Base-by-base conservation (phyloP, 2,329 filamentous ascomycete genomes). In the Paraphaeosphaeria sporulosa region DNA sequence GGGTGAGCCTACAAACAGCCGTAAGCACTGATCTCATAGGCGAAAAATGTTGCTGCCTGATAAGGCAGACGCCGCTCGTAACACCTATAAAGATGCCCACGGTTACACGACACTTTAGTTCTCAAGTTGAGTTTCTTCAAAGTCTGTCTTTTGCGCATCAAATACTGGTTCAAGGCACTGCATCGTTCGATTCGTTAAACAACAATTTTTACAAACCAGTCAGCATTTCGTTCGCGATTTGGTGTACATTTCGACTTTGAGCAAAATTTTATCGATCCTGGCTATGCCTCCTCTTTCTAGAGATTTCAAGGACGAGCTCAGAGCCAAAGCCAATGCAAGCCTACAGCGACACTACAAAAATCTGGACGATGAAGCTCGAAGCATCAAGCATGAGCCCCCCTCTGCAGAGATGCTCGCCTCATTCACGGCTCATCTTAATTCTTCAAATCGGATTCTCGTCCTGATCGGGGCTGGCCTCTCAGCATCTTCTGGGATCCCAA, bases 391-490 rank as follows among this genome's bases (percentile, higher is more conserved):
- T 25, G 52, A 55, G n/a, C 52, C 19, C 9, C 52, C 52, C 5
- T 55, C 42, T 1, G 6, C n/a, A 10, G 52, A 47, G 13, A 46
- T 38, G 40, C 52, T 44, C 43, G 56, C 42, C 52, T 47, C 55
- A 6, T 66, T 67, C 54, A 44, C 60, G 40, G 57, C 63, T 2
- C 60, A 68, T 42, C 50, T 70, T 13, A 46, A 51, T 19, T 63
- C 59, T 3, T 67, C 69, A 7, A 57, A 51, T 2, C 61, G 64
- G 17, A 66, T 72, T n/a, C 56, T 72, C 15, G 66, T 63, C 17
- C 57, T 71, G 4, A 46, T 67, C 15, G 68, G 70, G 4, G 70
- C 69, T 21, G 64, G 69, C 5, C 58, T 73, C 5, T 73, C 70
- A 8, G 68, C 62, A 1, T 49, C 67, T 9, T 73, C 69, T n/a